Conservation (phyloP, 148 eudicot species). For the Beta vulgaris region DNA sequence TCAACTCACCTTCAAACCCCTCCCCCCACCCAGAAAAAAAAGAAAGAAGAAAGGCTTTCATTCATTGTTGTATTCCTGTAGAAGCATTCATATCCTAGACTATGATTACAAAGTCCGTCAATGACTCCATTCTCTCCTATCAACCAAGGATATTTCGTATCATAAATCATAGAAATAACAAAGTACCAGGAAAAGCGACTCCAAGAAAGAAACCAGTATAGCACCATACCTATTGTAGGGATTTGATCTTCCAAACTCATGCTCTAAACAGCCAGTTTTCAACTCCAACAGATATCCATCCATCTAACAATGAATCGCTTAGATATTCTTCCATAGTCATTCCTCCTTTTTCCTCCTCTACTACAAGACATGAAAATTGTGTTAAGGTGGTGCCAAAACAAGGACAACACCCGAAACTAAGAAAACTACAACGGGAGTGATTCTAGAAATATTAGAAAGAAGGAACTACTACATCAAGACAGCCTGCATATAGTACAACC, state of each 20-base stretch:
- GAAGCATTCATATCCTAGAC: neutral
- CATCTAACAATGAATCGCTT: slow-evolving; percentile 11
- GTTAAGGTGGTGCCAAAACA: slow-evolving; percentile 10
- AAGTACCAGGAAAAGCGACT: slow-evolving; percentile 4
- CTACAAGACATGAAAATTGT: neutral
- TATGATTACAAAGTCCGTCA: neutral
- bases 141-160: slow-evolving; percentile 1
- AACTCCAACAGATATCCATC: slow-evolving; percentile 15
- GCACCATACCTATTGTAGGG: slow-evolving; percentile 33
- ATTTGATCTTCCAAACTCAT: slow-evolving; percentile 46
- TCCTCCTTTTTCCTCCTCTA: slow-evolving; percentile 18
- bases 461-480: neutral
- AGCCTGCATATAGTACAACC: neutral
- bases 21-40: neutral
- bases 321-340: slow-evolving; percentile 15
- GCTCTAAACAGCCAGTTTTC: slow-evolving; percentile 21
- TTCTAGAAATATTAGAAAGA: neutral
- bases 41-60: neutral
- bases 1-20: neutral
- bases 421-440: neutral
- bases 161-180: neutral
- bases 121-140: neutral
- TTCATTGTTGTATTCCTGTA: neutral
- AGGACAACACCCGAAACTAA: neutral
- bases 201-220: neutral